These are phyloP conservation scores for Candida sp. DNA, from an alignment of 1,139 yeast species.

Conservation along the genomic window DNA sequence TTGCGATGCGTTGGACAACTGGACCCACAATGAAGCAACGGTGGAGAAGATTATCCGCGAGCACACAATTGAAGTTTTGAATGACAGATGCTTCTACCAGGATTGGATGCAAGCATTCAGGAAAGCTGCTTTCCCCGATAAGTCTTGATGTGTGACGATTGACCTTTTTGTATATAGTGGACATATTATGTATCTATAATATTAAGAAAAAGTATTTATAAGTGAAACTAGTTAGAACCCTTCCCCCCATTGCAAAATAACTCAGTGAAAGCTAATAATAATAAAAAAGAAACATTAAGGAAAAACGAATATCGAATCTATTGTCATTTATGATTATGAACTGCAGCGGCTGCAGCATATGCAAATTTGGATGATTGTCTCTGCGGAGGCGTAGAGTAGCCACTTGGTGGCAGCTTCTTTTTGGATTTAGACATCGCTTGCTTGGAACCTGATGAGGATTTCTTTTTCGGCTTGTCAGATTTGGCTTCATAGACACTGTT, in stretches of 20 bases:
- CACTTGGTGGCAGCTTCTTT: background rate
- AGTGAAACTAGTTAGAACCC: background rate
- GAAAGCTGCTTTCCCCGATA: background rate
- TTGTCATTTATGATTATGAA: slow-evolving; percentile 18
- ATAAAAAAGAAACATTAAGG: background rate
- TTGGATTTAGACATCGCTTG: slow-evolving; percentile 4
- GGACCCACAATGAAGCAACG: slow-evolving; percentile 39
- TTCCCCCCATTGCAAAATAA: background rate
- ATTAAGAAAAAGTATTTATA: background rate
- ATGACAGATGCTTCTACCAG: slow-evolving; percentile 38
- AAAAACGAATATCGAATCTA: background rate
- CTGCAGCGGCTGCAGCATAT: slow-evolving; percentile 55
- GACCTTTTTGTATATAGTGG: slow-evolving; percentile 1
- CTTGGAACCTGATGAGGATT: slow-evolving; percentile 10
- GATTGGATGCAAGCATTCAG: slow-evolving; percentile 33
- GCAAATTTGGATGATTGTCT: slow-evolving; percentile 37
- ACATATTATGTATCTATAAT: slow-evolving; percentile 1
- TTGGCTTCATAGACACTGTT: slow-evolving; percentile 2
- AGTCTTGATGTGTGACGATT: background rate
- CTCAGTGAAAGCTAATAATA: background rate
- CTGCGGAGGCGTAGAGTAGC: slow-evolving; percentile 12
- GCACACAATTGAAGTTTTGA: slow-evolving; percentile 35
- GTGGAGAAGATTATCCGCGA: slow-evolving; percentile 40
- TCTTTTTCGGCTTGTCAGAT: slow-evolving; percentile 7
- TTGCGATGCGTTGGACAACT: slow-evolving; percentile 35